Evolutionary conservation across 192 early-diverging fungal genomes (phyloP).

Genomic region (Podila minutissima): DNA sequence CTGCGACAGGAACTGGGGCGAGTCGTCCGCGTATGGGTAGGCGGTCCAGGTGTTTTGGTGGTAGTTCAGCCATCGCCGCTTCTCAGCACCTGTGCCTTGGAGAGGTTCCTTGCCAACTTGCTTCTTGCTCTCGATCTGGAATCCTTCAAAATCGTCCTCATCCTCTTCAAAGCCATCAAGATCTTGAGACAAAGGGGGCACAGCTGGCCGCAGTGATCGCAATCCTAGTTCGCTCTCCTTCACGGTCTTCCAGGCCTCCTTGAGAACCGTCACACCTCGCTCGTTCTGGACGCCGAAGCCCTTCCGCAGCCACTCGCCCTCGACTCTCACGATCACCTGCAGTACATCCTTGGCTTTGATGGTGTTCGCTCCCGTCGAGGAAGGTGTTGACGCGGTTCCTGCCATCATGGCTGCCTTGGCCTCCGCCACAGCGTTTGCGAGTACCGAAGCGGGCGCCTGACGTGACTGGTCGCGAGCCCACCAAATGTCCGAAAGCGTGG

Average conservation of each 20-base stretch:
- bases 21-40: constrained; percentile 41
- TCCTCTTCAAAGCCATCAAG: neutral
- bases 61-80: constrained; percentile 41
- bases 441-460: neutral
- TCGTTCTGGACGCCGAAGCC: constrained; percentile 44
- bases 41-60: constrained; percentile 48
- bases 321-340: constrained; percentile 43
- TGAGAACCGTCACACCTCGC: constrained; percentile 32
- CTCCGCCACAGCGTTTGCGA: neutral
- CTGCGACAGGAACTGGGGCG: constrained; percentile 29
- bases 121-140: constrained; percentile 1
- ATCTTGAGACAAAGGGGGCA: neutral
- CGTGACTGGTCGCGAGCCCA: constrained; percentile 36
- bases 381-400: neutral
- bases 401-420: neutral
- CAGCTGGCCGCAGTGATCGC: constrained; percentile 17
- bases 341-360: constrained; percentile 10
- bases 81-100: constrained; percentile 9
- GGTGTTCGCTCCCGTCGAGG: constrained; percentile 7
- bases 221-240: constrained; percentile 33
- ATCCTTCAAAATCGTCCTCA: constrained; percentile 10
- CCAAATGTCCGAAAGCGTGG: constrained; percentile 38
- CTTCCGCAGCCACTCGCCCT: constrained; percentile 45
- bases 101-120: neutral
- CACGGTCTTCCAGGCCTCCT: constrained; percentile 48